These are phyloP conservation scores for Microglena sp. DNA, from an alignment of 139 green algal species.

Conservation along the genomic window DNA sequence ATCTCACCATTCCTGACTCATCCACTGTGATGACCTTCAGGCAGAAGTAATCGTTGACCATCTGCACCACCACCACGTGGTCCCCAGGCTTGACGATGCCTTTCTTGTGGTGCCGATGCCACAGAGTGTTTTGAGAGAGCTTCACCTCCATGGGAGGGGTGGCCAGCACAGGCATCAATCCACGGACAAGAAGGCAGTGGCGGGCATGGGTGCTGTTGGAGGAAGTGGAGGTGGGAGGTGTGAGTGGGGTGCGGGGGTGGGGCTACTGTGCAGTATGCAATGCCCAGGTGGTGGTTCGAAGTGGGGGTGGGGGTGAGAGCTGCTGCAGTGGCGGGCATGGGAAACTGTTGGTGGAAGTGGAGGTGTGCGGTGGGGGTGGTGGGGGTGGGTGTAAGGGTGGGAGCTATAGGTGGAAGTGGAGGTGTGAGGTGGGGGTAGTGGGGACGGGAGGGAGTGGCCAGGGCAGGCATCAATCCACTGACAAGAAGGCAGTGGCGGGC, in stretches of 20 bases:
- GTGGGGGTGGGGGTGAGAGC: background rate
- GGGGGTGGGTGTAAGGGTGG: too few relatives aligned
- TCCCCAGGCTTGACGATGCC: conserved; percentile 56
- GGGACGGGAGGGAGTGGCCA: conserved; percentile 71
- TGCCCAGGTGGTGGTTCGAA: too few relatives aligned
- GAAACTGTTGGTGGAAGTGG: too few relatives aligned
- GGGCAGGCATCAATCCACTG: conserved; percentile 70
- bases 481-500: conserved; percentile 73
- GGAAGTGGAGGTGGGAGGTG: background rate
- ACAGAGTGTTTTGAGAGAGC: conserved; percentile 64
- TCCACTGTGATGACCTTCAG: conserved; percentile 30
- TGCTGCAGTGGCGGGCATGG: too few relatives aligned
- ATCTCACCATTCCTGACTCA: background rate
- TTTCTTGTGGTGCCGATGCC: conserved; percentile 19
- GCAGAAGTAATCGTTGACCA: conserved; percentile 45
- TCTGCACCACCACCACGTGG: conserved; percentile 64
- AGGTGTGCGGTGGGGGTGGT: too few relatives aligned
- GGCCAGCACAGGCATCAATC: conserved; percentile 77
- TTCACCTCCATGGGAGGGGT: conserved; percentile 53
- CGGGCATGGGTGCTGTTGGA: conserved; percentile 43
- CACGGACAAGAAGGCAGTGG: conserved; percentile 66
- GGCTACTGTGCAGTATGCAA: too few relatives aligned
- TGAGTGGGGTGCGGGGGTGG: background rate
- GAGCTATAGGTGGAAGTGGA: too few relatives aligned
- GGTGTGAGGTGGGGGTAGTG: too few relatives aligned